Base-by-base conservation (phyloP, 345 rosid genomes). In the Rubroshorea leprosula region DNA sequence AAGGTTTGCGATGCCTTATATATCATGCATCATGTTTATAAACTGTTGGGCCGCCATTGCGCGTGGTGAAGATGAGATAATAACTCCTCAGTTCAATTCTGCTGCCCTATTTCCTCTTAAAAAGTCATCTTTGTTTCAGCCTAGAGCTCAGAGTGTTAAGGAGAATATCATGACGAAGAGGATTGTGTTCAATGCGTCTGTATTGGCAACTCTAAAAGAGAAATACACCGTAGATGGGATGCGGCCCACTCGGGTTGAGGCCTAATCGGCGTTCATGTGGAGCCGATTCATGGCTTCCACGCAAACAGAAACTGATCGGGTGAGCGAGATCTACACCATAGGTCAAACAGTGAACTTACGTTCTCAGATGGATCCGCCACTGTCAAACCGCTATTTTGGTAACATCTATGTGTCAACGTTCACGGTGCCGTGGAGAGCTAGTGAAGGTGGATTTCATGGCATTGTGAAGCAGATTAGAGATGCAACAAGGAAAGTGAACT, bases 91-190 rank as follows among this genome's bases (percentile, higher is more conserved):
- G 12, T 67, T 75, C 25, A 49, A 44, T 18, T 55, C 80, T 0
- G 69, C 74, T 20, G 2, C 43, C 10, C 66, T 72, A 16, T 72
- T 78, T 56, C 83, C 80, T 0, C 73, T 77, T 0, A 56, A 16
- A 47, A 46, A 55, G 6, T 10, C 62, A 1, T 29, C 58, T 5
- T 64, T 74, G 9, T 59, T 9, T 35, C 5, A 54, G n/a, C 75
- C 67, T 5, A 53, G 48, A 11, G 55, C 25, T 0, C 12, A 54
- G 5, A 51, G 45, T 46, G 9, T 17, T 3, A 62, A 47, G 3
- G 68, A 70, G 27, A 57, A 61, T 41, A 16, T 72, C 20, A 56
- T 44, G 5, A 57, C 76, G 8, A 77, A 60, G 52, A 68, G 66
- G 41, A 74, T 76, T n/a, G 24, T 58, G 22, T 76, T 80, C 29